Percentiles rank a stretch among this genome's conserved stretches.
These are phyloP conservation scores for Phytophthora cryptogea DNA, from an alignment of 352 stramenopile species.

Conservation along the genomic window DNA sequence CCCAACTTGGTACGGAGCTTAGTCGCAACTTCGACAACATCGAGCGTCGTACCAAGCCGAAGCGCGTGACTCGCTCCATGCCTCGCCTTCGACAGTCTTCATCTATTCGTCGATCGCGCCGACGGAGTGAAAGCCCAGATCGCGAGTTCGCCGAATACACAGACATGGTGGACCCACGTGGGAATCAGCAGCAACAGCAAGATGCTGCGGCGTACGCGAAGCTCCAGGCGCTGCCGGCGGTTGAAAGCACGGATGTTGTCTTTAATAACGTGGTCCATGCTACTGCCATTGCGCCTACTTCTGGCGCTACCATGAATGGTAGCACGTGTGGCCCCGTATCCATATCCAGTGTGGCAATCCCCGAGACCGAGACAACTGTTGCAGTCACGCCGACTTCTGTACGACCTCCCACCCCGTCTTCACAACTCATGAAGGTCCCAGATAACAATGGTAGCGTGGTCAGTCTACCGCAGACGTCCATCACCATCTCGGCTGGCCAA, in stretches of 20 bases:
- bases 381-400: conserved; percentile 9
- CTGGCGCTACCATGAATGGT: conserved; percentile 1
- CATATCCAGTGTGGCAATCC: conserved; percentile 9
- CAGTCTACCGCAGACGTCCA: conserved; percentile 49
- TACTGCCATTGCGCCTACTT: conserved; percentile 1
- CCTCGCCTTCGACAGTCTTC: conserved; percentile 35
- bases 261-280: conserved; percentile 9
- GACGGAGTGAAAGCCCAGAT: conserved; percentile 56
- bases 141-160: conserved; percentile 28
- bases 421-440: conserved; percentile 18
- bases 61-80: conserved; percentile 46
- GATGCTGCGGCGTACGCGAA: conserved; percentile 21
- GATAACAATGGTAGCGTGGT: conserved; percentile 20
- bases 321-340: conserved; percentile 4
- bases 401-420: conserved; percentile 13
- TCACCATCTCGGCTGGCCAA: conserved; percentile 73
- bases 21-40: conserved; percentile 30
- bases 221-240: conserved; percentile 6
- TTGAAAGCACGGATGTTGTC: conserved; percentile 21
- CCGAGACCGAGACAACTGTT: conserved; percentile 17
- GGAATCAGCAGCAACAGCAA: conserved; percentile 30
- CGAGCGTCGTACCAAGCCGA: conserved; percentile 32
- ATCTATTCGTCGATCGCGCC: conserved; percentile 29
- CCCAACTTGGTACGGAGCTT: conserved; percentile 20
- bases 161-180: conserved; percentile 21